Evolutionary conservation across 192 early-diverging fungal species (phyloP), one percentile per base, ranked within the genome.

Genomic region (Coemansia sp.): DNA sequence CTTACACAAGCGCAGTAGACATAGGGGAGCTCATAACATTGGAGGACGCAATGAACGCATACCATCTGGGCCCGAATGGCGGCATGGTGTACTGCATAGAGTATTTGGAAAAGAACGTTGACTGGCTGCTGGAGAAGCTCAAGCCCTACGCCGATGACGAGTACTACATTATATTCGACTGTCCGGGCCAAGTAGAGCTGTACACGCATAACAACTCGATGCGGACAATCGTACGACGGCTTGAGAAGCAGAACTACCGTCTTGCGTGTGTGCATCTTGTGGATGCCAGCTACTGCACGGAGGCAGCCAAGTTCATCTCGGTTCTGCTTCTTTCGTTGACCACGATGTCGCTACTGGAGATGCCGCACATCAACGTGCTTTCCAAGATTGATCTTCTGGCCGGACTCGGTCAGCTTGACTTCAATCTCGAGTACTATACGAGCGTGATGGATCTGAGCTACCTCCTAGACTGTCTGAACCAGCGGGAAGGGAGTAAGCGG

Each of bases 81-180:
- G 96, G 91, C 9, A 91, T 99, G 70, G 91, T 98, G 67, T 98
- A 95, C 76, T 98, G 95, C 75, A 88, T 99, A 74, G 97, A 98
- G 78, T 96, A 88, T 63, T 84, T 99, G 22, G 86, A 89, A 32
- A 89, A 96, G 65, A 98, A 99, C 77, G 79, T 96, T 66, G 91
- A 92, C 46, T 99, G 96, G 93, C 83, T 99, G 12, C 76, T 88
- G 17, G 93, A 94, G 9, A 87, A 92, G 73, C 79, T 98, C 42
- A 64, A 70, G 56, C 67, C 71, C 25, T 70, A 58, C 17, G 66
- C 64, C 16, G 67, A 73, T 64, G 75, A 81, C 44, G 88, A 84
- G 45, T 88, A 92, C 63, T 97, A 98, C 78, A 86, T 97, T 58
- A 88, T 99, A 40, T 93, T 99, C 74, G 97, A 99, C 79, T 96